These are phyloP conservation scores for Thymus quinquecostatus DNA, from an alignment of 257 asterid genomes.

Conservation along the genomic window DNA sequence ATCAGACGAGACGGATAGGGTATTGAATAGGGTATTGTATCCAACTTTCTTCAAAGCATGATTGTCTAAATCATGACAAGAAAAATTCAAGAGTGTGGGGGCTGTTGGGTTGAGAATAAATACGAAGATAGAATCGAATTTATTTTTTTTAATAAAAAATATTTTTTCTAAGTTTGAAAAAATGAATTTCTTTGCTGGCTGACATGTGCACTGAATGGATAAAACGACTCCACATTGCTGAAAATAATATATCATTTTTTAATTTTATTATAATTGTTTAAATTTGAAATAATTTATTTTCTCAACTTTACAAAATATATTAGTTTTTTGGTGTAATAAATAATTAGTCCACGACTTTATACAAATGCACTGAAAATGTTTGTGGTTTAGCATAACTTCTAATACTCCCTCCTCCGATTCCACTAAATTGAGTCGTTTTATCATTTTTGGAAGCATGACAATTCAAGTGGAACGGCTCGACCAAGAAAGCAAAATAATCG, in stretches of 20 bases:
- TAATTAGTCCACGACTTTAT: too few species aligned
- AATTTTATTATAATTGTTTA: not conserved
- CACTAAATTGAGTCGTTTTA: too few species aligned
- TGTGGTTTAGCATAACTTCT: too few species aligned
- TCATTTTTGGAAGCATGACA: too few species aligned
- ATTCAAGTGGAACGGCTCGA: too few species aligned
- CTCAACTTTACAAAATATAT: too few species aligned
- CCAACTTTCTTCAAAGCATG: conserved; percentile 1
- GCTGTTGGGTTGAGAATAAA: conserved; percentile 26
- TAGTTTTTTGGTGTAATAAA: too few species aligned
- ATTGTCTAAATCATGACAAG: conserved; percentile 32
- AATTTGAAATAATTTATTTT: too few species aligned
- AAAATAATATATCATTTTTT: not conserved
- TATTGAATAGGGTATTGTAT: not conserved
- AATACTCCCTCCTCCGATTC: too few species aligned
- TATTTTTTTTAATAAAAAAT: conserved; percentile 11
- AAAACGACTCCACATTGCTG: conserved; percentile 33
- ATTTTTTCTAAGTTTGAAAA: conserved; percentile 16
- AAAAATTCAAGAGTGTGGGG: conserved; percentile 38
- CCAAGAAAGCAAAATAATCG: too few species aligned
- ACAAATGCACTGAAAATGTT: too few species aligned
- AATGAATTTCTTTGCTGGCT: conserved; percentile 27
- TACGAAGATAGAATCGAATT: conserved; percentile 22
- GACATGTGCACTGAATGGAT: conserved; percentile 36
- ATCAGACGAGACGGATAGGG: too few species aligned